A percentile compares a stretch with the other conserved stretches of the same genome.
Conservation (phyloP, 2,329 filamentous ascomycete species). For the Ophiostoma perfectum region DNA sequence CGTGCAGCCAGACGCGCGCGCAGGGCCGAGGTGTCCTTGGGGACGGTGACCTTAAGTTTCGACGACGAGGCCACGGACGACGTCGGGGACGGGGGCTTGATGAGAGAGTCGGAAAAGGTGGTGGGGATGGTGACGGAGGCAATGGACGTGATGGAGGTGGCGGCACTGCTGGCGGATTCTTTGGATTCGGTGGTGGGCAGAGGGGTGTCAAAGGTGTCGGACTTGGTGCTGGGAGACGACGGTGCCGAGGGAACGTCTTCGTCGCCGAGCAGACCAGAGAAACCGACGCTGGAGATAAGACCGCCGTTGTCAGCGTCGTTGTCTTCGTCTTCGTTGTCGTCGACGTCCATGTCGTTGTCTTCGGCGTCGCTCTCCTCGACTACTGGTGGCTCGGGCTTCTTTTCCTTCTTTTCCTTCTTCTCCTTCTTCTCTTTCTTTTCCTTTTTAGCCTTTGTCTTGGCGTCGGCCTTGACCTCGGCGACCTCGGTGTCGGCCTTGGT, state of each 20-base stretch:
- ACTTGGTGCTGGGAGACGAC: constrained; percentile 38
- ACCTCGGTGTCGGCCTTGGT: constrained; percentile 34
- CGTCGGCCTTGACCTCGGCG: constrained; percentile 31
- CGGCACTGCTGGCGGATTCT: constrained; percentile 46
- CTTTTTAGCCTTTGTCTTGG: constrained; percentile 18
- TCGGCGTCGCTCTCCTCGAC: constrained; percentile 30
- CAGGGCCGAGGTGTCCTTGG: constrained; percentile 67
- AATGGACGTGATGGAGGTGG: constrained; percentile 15
- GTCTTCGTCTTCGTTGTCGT: constrained; percentile 54
- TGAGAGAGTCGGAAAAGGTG: constrained; percentile 18
- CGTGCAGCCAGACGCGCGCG: constrained; percentile 73
- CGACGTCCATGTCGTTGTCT: constrained; percentile 31
- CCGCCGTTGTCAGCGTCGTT: constrained; percentile 45
- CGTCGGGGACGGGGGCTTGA: constrained; percentile 30
- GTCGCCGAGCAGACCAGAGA: constrained; percentile 44
- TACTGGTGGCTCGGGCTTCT: constrained; percentile 17
- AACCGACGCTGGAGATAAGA: constrained; percentile 41
- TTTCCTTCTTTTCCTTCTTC: constrained; percentile 27
- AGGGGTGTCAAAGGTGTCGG: constrained; percentile 56
- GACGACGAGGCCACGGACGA: constrained; percentile 15
- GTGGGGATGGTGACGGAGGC: constrained; percentile 17
- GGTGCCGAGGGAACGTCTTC: constrained; percentile 37
- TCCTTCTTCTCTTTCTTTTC: constrained; percentile 35
- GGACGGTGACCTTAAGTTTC: constrained; percentile 31
- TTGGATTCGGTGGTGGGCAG: constrained; percentile 34